Conservation (phyloP, 176 grass and related monocot genomes). For the Aegilops tauschii region DNA sequence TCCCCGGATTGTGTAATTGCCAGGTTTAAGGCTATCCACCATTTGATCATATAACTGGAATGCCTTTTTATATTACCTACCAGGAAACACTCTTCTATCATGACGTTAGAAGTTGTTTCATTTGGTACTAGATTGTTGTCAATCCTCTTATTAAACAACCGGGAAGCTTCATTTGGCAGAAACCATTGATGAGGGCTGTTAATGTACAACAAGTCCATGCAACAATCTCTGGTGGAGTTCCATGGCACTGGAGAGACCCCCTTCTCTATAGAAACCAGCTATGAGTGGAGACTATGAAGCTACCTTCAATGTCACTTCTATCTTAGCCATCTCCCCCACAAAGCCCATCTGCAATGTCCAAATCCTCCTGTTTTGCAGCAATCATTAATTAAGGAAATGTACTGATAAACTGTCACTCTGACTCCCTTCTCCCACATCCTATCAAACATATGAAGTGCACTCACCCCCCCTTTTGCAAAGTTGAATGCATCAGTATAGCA, state of each 20-base stretch:
- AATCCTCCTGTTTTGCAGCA: conserved; percentile 47
- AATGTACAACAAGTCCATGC: neutral
- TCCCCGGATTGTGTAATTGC: neutral
- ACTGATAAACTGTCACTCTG: conserved; percentile 48
- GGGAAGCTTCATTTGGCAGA: conserved; percentile 1
- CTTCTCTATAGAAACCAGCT: neutral
- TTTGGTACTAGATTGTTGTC: neutral
- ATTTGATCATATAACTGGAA: neutral
- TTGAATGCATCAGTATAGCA: conserved; percentile 37
- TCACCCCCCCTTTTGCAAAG: conserved; percentile 59
- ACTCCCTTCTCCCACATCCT: conserved; percentile 48
- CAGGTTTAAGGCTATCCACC: neutral
- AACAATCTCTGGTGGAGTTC: neutral
- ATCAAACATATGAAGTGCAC: conserved; percentile 43
- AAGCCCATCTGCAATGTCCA: neutral
- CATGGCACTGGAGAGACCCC: neutral
- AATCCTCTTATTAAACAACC: conserved; percentile 5
- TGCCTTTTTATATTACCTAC: neutral
- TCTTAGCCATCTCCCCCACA: neutral
- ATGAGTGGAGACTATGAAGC: conserved; percentile 12
- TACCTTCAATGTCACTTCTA: neutral
- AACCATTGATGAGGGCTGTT: neutral
- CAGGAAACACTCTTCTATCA: neutral
- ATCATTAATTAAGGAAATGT: conserved; percentile 76
- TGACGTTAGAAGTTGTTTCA: neutral